Percentiles rank a stretch among this genome's conserved stretches.
These are phyloP conservation scores for Alternaria arbusti DNA, from an alignment of 2,329 filamentous ascomycete species.

Conservation along the genomic window DNA sequence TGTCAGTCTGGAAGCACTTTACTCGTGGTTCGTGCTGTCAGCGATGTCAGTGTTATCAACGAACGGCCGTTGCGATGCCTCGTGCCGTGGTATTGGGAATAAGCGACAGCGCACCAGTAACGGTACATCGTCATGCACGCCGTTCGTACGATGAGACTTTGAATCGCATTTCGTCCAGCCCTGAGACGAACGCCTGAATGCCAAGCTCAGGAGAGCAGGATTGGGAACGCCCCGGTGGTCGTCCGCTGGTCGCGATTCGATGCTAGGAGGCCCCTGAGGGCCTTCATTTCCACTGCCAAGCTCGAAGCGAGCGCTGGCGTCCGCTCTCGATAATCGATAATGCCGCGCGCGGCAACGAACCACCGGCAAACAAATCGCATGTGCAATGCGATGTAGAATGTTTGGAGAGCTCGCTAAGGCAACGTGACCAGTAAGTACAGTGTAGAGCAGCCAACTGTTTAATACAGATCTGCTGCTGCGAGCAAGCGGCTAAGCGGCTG, in stretches of 20 bases:
- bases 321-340: conserved; percentile 1
- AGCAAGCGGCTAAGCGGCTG: background rate
- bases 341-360: conserved; percentile 1
- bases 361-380: background rate
- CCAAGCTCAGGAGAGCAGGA: background rate
- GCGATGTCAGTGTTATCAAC: background rate
- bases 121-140: background rate
- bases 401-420: background rate
- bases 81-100: background rate
- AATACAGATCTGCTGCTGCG: background rate
- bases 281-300: conserved; percentile 16
- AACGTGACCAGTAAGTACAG: background rate
- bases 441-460: background rate
- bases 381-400: background rate
- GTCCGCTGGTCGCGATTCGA: conserved; percentile 2
- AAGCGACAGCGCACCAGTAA: background rate
- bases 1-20: background rate
- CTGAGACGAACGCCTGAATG: background rate
- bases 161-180: background rate
- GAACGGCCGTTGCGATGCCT: background rate
- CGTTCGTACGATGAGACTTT: background rate
- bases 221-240: background rate
- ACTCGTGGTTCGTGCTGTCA: background rate
- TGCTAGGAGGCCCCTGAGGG: background rate
- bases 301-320: background rate